Conservation (phyloP, 1,284 basidiomycete genomes). For the Takashimella tepidaria region DNA sequence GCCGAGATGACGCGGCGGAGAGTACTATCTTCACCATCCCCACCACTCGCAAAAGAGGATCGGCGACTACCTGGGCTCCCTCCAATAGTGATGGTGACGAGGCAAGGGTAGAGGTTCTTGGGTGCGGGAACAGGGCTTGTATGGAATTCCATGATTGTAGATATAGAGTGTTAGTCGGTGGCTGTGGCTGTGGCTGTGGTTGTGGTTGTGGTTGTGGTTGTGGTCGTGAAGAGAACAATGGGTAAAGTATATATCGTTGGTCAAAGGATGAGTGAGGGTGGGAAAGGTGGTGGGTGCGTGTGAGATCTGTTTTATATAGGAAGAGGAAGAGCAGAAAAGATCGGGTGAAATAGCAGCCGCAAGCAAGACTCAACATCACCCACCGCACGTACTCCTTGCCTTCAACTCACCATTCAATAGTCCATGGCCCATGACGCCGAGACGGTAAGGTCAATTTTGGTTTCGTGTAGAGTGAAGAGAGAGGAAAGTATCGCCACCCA, state of each 20-base stretch:
- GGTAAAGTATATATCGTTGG: too few species aligned
- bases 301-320: neutral
- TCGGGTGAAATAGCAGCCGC: neutral
- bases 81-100: conserved; percentile 33
- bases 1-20: conserved; percentile 35
- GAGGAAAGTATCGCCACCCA: neutral
- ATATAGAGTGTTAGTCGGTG: neutral
- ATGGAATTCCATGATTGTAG: conserved; percentile 38
- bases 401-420: too few species aligned
- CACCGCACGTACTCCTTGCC: too few species aligned
- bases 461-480: neutral
- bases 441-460: too few species aligned
- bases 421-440: too few species aligned
- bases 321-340: neutral
- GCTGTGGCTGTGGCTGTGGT: conserved; percentile 1
- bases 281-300: neutral
- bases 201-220: neutral
- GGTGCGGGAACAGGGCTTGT: conserved; percentile 14
- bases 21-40: conserved; percentile 14
- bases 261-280: conserved; percentile 2
- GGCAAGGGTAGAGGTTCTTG: conserved; percentile 37
- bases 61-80: conserved; percentile 19
- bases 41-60: conserved; percentile 20
- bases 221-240: neutral
- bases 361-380: neutral